Evolutionary conservation across 1,139 yeast species (phyloP).

Genomic region (Blastobotrys aristatus): DNA sequence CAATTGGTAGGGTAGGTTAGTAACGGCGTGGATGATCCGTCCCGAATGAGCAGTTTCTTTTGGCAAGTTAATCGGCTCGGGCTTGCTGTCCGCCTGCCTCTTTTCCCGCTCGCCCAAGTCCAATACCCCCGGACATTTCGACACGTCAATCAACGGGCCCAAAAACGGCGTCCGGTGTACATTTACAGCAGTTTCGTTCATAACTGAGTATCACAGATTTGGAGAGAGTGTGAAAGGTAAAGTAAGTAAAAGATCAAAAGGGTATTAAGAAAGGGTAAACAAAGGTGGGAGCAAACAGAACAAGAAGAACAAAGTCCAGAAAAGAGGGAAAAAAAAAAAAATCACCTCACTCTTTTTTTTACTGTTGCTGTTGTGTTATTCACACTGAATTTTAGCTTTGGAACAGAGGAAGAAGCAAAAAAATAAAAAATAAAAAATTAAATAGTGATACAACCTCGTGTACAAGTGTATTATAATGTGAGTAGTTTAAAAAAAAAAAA

Average conservation of each 20-base stretch:
- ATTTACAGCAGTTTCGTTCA: conserved; percentile 8
- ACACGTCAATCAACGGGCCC: conserved; percentile 24
- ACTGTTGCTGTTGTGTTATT: too few species aligned
- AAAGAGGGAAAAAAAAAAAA: not conserved
- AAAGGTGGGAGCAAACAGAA: not conserved
- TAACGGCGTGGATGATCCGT: conserved; percentile 61
- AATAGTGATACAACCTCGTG: too few species aligned
- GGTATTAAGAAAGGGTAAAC: not conserved
- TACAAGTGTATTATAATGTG: too few species aligned
- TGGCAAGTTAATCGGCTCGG: not conserved
- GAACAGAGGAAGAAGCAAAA: too few species aligned
- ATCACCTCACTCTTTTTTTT: not conserved
- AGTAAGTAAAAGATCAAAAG: not conserved
- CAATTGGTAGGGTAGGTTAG: conserved; percentile 63
- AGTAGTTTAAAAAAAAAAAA: too few species aligned
- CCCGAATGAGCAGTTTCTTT: conserved; percentile 40
- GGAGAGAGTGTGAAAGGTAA: not conserved
- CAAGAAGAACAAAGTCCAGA: not conserved
- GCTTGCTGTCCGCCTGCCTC: too few species aligned
- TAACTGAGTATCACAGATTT: not conserved
- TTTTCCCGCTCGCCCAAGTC: not conserved
- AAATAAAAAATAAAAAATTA: too few species aligned
- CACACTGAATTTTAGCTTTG: too few species aligned
- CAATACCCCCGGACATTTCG: conserved; percentile 8
- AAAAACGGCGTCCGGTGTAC: conserved; percentile 29